phyloP scores from a whole-genome alignment of 2,329 filamentous ascomycete genomes.

The Leptoxyphium fumago region DNA sequence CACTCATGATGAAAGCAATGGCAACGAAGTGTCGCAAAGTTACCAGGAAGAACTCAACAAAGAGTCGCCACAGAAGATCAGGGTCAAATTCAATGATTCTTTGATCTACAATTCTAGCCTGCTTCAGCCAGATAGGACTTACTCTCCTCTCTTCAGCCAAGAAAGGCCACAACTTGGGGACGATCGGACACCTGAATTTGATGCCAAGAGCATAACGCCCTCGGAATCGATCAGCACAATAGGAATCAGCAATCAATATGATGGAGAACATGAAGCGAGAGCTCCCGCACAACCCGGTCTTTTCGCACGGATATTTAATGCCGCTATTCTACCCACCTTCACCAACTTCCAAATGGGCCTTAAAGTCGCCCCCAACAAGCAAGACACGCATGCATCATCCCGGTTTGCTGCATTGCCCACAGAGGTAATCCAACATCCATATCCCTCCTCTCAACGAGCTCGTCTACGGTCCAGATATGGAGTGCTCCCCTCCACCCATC shows the following conservation, averaged over 20 bases:
- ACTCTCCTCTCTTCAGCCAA: slow-evolving; percentile 14
- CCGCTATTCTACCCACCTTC: background rate
- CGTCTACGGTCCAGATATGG: slow-evolving; percentile 20
- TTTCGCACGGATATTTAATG: background rate
- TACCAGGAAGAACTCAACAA: slow-evolving; percentile 23
- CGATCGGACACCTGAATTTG: background rate
- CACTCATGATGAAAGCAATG: background rate
- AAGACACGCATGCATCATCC: background rate
- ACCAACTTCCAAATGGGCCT: background rate
- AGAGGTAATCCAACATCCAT: slow-evolving; percentile 1
- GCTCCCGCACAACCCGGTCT: background rate
- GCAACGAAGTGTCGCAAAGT: slow-evolving; percentile 6
- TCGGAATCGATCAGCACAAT: slow-evolving; percentile 1
- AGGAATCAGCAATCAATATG: background rate
- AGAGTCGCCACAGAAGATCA: slow-evolving; percentile 20
- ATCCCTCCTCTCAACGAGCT: slow-evolving; percentile 11
- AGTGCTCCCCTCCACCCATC: slow-evolving; percentile 15
- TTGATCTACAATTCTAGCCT: slow-evolving; percentile 5
- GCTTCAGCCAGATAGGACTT: slow-evolving; percentile 6
- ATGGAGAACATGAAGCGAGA: too few species aligned
- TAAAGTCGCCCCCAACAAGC: background rate
- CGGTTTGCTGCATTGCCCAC: background rate
- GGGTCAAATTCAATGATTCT: slow-evolving; percentile 22
- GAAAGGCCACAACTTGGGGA: background rate
- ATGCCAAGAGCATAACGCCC: slow-evolving; percentile 6